Evolutionary conservation across 495 filamentous ascomycete genomes (phyloP).

Genomic region (Trichoderma gamsii): DNA sequence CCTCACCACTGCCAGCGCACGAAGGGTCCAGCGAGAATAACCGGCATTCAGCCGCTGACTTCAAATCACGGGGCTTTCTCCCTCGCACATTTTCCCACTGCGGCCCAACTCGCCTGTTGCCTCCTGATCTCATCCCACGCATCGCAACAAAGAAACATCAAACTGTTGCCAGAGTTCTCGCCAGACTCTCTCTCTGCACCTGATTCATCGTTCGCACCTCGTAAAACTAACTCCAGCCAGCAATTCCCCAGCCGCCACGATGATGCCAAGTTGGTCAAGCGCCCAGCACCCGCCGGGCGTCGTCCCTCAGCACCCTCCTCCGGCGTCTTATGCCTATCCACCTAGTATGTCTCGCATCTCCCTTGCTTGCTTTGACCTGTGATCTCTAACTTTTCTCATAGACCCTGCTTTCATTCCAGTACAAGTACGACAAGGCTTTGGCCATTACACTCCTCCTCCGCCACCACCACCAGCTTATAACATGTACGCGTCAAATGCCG

Average conservation of each 20-base stretch:
- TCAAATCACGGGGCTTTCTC: neutral
- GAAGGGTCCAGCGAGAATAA: neutral
- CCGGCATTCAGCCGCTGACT: neutral
- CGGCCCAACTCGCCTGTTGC: neutral
- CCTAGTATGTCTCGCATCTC: slow-evolving; percentile 23
- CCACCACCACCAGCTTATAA: slow-evolving; percentile 26
- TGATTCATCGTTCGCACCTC: neutral
- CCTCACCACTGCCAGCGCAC: no score
- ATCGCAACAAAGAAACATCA: neutral
- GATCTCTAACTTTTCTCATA: slow-evolving; percentile 19
- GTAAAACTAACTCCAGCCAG: slow-evolving; percentile 2
- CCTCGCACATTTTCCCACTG: neutral
- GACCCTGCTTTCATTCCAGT: slow-evolving; percentile 49
- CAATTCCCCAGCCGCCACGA: slow-evolving; percentile 16
- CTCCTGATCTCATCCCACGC: neutral
- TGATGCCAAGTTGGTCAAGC: slow-evolving; percentile 30
- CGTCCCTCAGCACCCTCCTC: slow-evolving; percentile 22
- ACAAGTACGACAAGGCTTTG: slow-evolving; percentile 39
- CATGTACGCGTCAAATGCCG: slow-evolving; percentile 19
- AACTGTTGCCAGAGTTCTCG: no score
- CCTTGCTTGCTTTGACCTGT: neutral
- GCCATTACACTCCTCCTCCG: slow-evolving; percentile 32
- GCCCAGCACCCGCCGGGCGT: slow-evolving; percentile 29
- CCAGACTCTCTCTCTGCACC: neutral
- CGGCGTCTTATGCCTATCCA: slow-evolving; percentile 29